phyloP scores from a whole-genome alignment of 2,329 filamentous ascomycete genomes.

The Blastomyces parvus region DNA sequence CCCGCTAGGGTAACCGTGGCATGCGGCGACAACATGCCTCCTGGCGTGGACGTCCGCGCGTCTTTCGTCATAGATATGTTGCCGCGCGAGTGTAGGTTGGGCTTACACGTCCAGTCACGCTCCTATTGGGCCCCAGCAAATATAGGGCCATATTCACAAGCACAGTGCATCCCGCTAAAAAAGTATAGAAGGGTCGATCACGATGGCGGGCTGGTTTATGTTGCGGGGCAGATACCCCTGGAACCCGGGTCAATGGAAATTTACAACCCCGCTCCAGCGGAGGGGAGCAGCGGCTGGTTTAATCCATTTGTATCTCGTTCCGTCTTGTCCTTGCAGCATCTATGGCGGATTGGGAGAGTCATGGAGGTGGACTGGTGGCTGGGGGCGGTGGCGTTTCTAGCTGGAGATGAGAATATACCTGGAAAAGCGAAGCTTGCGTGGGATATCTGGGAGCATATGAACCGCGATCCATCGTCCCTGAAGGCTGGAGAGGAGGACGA shows the following conservation, averaged over 20 bases:
- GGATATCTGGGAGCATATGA: slow-evolving; percentile 38
- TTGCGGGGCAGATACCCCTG: slow-evolving; percentile 88
- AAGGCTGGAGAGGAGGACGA: slow-evolving; percentile 4
- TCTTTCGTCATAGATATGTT: slow-evolving; percentile 41
- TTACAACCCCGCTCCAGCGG: slow-evolving; percentile 18
- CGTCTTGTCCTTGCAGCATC: slow-evolving; percentile 71
- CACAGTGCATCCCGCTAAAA: slow-evolving; percentile 49
- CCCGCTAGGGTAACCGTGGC: slow-evolving; percentile 77
- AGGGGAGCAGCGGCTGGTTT: slow-evolving; percentile 12
- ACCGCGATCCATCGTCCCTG: slow-evolving; percentile 17
- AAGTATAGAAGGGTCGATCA: slow-evolving; percentile 19
- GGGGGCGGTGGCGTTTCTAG: slow-evolving; percentile 65
- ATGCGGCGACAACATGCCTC: slow-evolving; percentile 58
- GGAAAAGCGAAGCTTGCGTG: slow-evolving; percentile 32
- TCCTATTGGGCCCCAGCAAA: slow-evolving; percentile 98
- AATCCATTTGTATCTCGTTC: slow-evolving; percentile 49
- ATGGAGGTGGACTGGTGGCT: slow-evolving; percentile 66
- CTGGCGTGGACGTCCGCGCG: slow-evolving; percentile 51
- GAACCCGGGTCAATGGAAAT: slow-evolving; percentile 66
- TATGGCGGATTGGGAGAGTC: slow-evolving; percentile 70
- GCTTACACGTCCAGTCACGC: slow-evolving; percentile 78
- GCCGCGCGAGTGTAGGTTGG: slow-evolving; percentile 33
- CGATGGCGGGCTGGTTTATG: slow-evolving; percentile 43
- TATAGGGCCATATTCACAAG: slow-evolving; percentile 94
- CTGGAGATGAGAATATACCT: slow-evolving; percentile 30